phyloP scores from a whole-genome alignment of 768 basidiomycete genomes.

The Rhodocollybia butyracea region DNA sequence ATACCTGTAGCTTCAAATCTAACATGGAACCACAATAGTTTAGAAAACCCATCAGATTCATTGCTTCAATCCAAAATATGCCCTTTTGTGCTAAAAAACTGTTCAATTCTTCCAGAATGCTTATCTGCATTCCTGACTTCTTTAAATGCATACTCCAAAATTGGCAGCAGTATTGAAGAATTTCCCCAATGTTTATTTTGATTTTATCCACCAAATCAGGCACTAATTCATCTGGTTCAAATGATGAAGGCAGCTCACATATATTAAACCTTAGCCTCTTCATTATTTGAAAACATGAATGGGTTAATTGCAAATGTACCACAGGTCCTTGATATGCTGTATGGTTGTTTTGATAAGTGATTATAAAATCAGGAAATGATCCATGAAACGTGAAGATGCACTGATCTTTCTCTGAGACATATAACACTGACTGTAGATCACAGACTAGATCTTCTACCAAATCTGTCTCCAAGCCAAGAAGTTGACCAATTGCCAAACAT shows the following conservation, averaged over 20 bases:
- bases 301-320: not conserved
- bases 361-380: slow-evolving; percentile 7
- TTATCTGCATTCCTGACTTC: not conserved
- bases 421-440: not conserved
- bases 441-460: not conserved
- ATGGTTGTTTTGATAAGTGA: no score
- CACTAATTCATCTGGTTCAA: not conserved
- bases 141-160: not conserved
- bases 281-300: not conserved
- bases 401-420: not conserved
- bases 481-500: not conserved
- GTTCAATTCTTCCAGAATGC: not conserved
- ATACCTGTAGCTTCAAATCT: no score
- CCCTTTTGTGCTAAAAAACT: not conserved
- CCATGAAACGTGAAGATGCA: not conserved
- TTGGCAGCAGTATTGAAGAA: slow-evolving; percentile 2
- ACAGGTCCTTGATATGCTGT: not conserved
- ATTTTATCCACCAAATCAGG: not conserved
- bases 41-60: not conserved
- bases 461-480: not conserved
- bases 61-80: slow-evolving; percentile 9
- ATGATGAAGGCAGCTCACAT: slow-evolving; percentile 6
- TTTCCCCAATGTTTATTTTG: not conserved
- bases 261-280: slow-evolving; percentile 8
- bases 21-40: not conserved